A percentile compares a stretch with the other conserved stretches of the same genome.
These are phyloP conservation scores for Kluyveromyces sp. DNA, from an alignment of 1,139 yeast genomes.

Conservation along the genomic window DNA sequence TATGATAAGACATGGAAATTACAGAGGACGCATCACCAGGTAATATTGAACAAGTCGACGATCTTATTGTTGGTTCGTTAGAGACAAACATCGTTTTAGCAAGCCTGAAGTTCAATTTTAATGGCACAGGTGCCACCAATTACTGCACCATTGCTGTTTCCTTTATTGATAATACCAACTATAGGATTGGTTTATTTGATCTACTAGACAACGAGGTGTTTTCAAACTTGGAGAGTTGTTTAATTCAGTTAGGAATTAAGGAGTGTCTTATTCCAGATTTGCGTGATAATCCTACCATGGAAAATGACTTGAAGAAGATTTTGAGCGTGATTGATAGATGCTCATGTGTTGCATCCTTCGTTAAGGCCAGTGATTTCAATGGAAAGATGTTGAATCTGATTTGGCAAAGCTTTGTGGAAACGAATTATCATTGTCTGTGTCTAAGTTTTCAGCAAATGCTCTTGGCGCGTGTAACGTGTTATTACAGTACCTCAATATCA, in stretches of 20 bases:
- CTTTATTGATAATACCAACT: constrained; percentile 65
- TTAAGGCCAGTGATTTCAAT: constrained; percentile 49
- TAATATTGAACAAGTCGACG: constrained; percentile 74
- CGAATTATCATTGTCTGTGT: constrained; percentile 53
- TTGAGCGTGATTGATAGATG: constrained; percentile 65
- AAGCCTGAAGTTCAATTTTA: constrained; percentile 51
- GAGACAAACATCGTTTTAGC: constrained; percentile 65
- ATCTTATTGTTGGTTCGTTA: constrained; percentile 49
- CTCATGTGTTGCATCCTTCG: constrained; percentile 59
- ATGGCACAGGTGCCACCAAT: constrained; percentile 29
- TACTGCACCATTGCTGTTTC: constrained; percentile 65
- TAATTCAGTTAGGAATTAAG: constrained; percentile 82
- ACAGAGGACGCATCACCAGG: constrained; percentile 73
- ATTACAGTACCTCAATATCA: constrained; percentile 47
- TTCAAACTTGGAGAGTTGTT: constrained; percentile 74
- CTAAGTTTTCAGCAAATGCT: constrained; percentile 33
- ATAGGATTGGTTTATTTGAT: constrained; percentile 64
- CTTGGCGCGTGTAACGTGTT: constrained; percentile 33
- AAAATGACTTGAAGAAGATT: constrained; percentile 42
- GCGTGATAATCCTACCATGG: constrained; percentile 34
- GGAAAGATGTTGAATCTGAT: constrained; percentile 65
- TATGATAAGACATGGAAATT: constrained; percentile 55
- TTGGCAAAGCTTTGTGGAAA: constrained; percentile 52
- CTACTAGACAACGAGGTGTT: constrained; percentile 81
- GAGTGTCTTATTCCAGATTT: constrained; percentile 62